These are phyloP conservation scores for Limtongia smithiae DNA, from an alignment of 805 yeast species.

Conservation along the genomic window DNA sequence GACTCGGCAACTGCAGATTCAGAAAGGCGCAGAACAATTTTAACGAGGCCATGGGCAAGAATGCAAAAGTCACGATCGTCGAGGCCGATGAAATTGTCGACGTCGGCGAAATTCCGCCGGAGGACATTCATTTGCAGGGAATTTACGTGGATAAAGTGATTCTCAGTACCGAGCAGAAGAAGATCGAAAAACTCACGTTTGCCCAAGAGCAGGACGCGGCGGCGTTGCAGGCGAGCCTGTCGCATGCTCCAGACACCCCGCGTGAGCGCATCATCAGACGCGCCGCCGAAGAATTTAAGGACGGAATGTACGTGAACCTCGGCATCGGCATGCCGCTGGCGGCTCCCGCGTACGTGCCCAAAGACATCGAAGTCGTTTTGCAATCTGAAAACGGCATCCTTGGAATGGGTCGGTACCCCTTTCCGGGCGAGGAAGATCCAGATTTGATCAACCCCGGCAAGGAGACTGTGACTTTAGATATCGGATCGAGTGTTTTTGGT, in stretches of 20 bases:
- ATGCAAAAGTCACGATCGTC: conserved; percentile 45
- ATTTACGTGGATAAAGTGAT: conserved; percentile 44
- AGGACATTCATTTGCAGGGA: conserved; percentile 47
- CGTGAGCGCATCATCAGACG: conserved; percentile 42
- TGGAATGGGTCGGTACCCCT: conserved; percentile 47
- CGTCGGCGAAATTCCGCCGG: conserved; percentile 45
- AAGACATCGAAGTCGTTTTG: conserved; percentile 40
- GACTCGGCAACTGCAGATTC: conserved; percentile 47
- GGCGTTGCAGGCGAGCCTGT: background rate
- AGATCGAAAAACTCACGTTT: conserved; percentile 39
- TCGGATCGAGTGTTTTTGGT: conserved; percentile 49
- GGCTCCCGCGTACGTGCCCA: conserved; percentile 43
- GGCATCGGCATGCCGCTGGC: conserved; percentile 52
- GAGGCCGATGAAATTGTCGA: conserved; percentile 51
- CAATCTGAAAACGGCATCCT: conserved; percentile 50
- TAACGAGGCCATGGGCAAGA: conserved; percentile 45
- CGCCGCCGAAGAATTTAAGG: conserved; percentile 45
- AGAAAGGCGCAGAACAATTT: conserved; percentile 46
- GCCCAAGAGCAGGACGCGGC: background rate
- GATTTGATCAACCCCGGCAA: conserved; percentile 51
- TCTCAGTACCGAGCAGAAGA: conserved; percentile 41
- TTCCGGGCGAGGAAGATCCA: conserved; percentile 43
- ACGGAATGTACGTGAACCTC: conserved; percentile 45
- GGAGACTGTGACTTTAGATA: conserved; percentile 45
- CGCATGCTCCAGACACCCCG: conserved; percentile 16